Percentiles rank a stretch among this genome's conserved stretches.
Evolutionary conservation across 495 filamentous ascomycete species (phyloP).

Genomic region (Chaetomium fimeti): DNA sequence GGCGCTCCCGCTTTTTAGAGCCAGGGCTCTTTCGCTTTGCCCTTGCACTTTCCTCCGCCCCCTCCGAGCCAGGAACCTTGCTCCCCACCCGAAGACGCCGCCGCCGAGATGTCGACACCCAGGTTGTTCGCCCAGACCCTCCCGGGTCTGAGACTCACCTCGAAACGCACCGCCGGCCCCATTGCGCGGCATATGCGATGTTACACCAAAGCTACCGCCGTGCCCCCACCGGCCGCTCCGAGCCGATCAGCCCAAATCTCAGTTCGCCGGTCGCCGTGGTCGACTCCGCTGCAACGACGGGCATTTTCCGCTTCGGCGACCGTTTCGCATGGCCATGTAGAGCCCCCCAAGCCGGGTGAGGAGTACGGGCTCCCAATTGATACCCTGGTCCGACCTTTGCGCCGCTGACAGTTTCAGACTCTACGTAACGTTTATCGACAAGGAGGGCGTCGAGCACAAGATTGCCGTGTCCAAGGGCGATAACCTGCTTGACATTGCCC

Average conservation of each 20-base stretch:
- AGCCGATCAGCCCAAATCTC: neutral
- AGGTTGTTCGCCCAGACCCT: slow-evolving; percentile 26
- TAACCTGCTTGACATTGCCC: slow-evolving; percentile 91
- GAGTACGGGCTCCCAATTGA: slow-evolving; percentile 58
- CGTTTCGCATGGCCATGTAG: slow-evolving; percentile 71
- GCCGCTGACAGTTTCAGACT: slow-evolving; percentile 54
- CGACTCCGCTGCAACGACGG: slow-evolving; percentile 13
- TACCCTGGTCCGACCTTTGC: neutral
- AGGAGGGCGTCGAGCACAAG: slow-evolving; percentile 72
- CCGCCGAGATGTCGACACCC: slow-evolving; percentile 29
- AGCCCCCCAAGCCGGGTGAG: slow-evolving; percentile 86
- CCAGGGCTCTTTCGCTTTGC: neutral
- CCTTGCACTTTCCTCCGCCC: slow-evolving; percentile 2
- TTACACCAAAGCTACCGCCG: slow-evolving; percentile 26
- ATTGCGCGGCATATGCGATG: slow-evolving; percentile 29
- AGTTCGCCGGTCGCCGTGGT: slow-evolving; percentile 2
- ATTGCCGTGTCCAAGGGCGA: slow-evolving; percentile 81
- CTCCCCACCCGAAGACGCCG: slow-evolving; percentile 4
- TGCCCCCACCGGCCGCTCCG: slow-evolving; percentile 16
- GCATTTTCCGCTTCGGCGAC: slow-evolving; percentile 60
- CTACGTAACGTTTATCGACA: slow-evolving; percentile 89
- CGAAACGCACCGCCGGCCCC: slow-evolving; percentile 19
- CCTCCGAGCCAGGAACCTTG: neutral
- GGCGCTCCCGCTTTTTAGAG: neutral
- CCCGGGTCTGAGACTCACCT: slow-evolving; percentile 23